phyloP scores from a whole-genome alignment of 331 rosid species.

The Pyrus hybrid region DNA sequence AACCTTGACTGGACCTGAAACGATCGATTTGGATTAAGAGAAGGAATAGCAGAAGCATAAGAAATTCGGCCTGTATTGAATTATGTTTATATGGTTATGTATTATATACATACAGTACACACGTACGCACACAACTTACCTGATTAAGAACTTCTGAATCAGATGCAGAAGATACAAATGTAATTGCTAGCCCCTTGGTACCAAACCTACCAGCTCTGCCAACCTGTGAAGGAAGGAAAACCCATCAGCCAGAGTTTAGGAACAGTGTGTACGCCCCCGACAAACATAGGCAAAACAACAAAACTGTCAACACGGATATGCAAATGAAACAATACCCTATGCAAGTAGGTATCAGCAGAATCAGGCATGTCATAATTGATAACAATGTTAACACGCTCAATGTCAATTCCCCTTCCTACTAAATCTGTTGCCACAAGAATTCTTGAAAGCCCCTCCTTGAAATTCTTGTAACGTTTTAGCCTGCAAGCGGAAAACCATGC shows the following conservation, averaged over 20 bases:
- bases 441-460: conserved; percentile 90
- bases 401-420: conserved; percentile 99
- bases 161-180: conserved; percentile 80
- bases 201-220: conserved; percentile 98
- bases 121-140: conserved; percentile 14
- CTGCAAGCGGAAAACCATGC: conserved; percentile 21
- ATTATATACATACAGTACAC: background rate
- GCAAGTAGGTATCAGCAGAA: conserved; percentile 89
- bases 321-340: conserved; percentile 51
- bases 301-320: background rate
- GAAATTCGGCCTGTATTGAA: background rate
- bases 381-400: conserved; percentile 94
- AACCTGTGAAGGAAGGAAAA: conserved; percentile 34
- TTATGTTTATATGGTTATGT: background rate
- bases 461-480: conserved; percentile 85
- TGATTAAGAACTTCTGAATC: conserved; percentile 84
- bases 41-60: background rate
- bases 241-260: background rate
- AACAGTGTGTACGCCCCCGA: too few relatives aligned
- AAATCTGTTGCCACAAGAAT: conserved; percentile 98
- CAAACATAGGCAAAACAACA: background rate
- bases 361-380: conserved; percentile 99
- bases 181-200: conserved; percentile 91
- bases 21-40: background rate
- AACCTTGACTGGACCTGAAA: conserved; percentile 86